Base-by-base conservation (phyloP, 1,139 yeast species). In the Sugiyamaella neomexicana region DNA sequence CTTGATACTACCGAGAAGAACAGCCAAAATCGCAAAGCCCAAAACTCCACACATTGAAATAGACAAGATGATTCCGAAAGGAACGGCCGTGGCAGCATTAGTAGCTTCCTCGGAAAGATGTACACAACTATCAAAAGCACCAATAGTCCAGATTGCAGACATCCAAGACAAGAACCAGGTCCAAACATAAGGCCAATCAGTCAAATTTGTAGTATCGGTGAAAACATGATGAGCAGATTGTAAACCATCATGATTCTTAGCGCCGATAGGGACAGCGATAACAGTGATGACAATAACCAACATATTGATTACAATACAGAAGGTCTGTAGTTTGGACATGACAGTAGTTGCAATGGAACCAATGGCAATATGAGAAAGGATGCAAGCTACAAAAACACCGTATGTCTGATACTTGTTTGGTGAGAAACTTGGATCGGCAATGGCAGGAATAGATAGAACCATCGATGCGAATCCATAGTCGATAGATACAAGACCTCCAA, bases 31-130 rank as follows among this genome's bases (percentile, higher is more conserved):
- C 43, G 78, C 66, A 72, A 80, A 83, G 10, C 91, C 91, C 8
- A 85, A 65, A 32, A 82, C 56, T 75, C 85, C 80, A 68, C 90
- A 83, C 46, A 75, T 77, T 15, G 77, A 62, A 57, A 84, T 83
- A 15, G 85, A 77, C 29, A 77, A 71, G 46, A 79, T 70, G 52
- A 82, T 85, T 31, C 89, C 91, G 43, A 80, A 69, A 9, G 91
- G 89, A 15, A 85, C 84, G n/a, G 88, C 81, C 52, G 72, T 75
- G 23, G 83, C 75, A 10, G 91, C 89, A 63, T 83, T 80, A 43
- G 75, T 74, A 25, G 87, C 86, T 66, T 86, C 91, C 68, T 86
- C 93, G 16, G 71, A 65, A 79, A 84, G 80, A 68, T 85, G 91
- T 48, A 85, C 82, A 61, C 86, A 83, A 5, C 86, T 80, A 66